These are phyloP conservation scores for Priceomyces melissophilus DNA, from an alignment of 805 yeast species.

Conservation along the genomic window DNA sequence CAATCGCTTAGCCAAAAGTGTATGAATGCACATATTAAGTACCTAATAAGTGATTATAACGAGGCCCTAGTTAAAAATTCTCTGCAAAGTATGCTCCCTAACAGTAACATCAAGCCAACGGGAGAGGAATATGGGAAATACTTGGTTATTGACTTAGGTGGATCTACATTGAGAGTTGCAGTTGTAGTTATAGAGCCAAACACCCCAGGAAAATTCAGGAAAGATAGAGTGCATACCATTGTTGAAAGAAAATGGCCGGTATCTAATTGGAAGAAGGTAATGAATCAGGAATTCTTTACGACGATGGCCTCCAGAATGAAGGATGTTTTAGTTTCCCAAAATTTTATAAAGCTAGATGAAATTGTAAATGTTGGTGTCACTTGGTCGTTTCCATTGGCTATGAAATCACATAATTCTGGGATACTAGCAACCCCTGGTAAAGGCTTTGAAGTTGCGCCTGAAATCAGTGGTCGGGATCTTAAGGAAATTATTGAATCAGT, in stretches of 20 bases:
- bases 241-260: conserved; percentile 37
- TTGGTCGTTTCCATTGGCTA: conserved; percentile 56
- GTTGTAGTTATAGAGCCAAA: conserved; percentile 30
- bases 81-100: conserved; percentile 38
- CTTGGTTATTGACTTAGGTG: conserved; percentile 55
- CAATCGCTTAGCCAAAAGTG: conserved; percentile 4
- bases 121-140: conserved; percentile 36
- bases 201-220: conserved; percentile 9
- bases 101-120: conserved; percentile 34
- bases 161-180: conserved; percentile 49
- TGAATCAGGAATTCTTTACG: conserved; percentile 42
- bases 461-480: conserved; percentile 37
- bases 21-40: conserved; percentile 15
- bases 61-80: conserved; percentile 26
- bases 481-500: conserved; percentile 37
- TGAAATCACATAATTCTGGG: conserved; percentile 40
- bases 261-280: conserved; percentile 33
- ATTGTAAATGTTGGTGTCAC: conserved; percentile 44
- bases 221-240: conserved; percentile 23
- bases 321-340: conserved; percentile 24
- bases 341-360: conserved; percentile 6
- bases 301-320: conserved; percentile 35
- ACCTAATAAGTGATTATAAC: conserved; percentile 22
- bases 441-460: conserved; percentile 50
- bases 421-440: conserved; percentile 55